Evolutionary conservation across 2,329 filamentous ascomycete genomes (phyloP), one percentile per base, ranked within the genome.

Genomic region (Aspergillus sp.): DNA sequence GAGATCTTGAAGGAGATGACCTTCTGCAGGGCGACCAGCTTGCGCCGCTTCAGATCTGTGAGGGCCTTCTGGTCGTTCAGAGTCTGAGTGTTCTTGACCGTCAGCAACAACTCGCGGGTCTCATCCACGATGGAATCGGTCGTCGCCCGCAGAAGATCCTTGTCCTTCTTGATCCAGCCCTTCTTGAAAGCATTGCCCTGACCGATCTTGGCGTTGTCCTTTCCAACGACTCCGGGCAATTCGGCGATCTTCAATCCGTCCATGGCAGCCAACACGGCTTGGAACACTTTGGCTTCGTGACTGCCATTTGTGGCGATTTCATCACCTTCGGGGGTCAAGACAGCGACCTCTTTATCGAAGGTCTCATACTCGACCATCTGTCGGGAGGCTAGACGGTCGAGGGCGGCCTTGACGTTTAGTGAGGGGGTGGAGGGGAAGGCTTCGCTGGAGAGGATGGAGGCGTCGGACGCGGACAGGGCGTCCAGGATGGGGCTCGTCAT

Each of bases 181-280:
- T 83, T 81, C 77, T 85, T 96, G 82, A 98, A 96, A 36, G 94
- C 94, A 80, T 95, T 96, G 70, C 92, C 92, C 75, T 95, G 90
- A n/a, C 95, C 95, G 62, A 97, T 82, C 80, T 80, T 81, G 59
- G 79, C 79, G 53, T 75, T 77, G 27, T 80, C 78, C 68, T 80
- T 79, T 55, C 78, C 78, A 49, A 80, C 77, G 57, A 80, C 71
- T 55, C 76, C 76, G 32, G 81, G 79, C 59, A 93, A 81, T 66
- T 94, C 90, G 65, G 84, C 81, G 62, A 98, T 89, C 66, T 90
- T 90, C 76, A 97, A 82, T 21, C 92, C 93, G 72, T 94, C 92
- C 66, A 92, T 75, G 30, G 89, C 88, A 66, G 84, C 81, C 67
- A 85, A 83, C 59, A 94, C 81, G 0, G 89, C 90, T 70, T 91